Conservation (phyloP, 768 basidiomycete species). For the Auricularia heimuer region DNA sequence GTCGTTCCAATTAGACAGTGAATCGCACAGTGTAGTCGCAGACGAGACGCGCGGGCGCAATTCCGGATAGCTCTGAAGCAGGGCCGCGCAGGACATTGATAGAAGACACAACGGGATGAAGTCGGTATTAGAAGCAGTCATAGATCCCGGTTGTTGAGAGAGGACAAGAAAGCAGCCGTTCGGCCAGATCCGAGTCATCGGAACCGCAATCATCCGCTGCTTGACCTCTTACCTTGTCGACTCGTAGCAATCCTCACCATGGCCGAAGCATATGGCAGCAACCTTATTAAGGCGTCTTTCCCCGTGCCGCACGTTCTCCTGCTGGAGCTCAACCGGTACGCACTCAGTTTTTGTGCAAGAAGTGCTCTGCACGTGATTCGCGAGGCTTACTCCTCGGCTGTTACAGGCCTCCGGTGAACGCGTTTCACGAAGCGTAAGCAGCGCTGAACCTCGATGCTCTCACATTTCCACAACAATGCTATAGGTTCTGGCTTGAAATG, state of each 20-base stretch:
- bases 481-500: slow-evolving; percentile 67
- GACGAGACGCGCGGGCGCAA: no score
- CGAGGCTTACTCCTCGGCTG: not conserved
- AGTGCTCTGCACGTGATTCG: not conserved
- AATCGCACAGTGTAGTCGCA: no score
- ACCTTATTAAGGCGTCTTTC: not conserved
- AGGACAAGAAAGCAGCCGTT: no score
- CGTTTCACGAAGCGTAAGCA: slow-evolving; percentile 41
- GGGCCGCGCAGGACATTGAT: no score
- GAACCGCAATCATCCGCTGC: not conserved
- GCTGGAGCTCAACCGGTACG: not conserved
- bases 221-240: not conserved
- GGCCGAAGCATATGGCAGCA: not conserved
- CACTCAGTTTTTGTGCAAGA: not conserved
- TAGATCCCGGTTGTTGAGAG: no score
- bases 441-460: slow-evolving; percentile 3
- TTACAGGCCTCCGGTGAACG: slow-evolving; percentile 54
- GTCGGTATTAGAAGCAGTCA: no score
- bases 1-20: no score
- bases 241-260: not conserved
- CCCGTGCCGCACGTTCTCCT: not conserved
- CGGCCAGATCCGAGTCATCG: no score
- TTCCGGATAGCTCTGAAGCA: no score
- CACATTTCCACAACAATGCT: not conserved
- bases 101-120: no score